Evolutionary conservation across 352 stramenopile genomes (phyloP).

Genomic region (Phytophthora vignae): DNA sequence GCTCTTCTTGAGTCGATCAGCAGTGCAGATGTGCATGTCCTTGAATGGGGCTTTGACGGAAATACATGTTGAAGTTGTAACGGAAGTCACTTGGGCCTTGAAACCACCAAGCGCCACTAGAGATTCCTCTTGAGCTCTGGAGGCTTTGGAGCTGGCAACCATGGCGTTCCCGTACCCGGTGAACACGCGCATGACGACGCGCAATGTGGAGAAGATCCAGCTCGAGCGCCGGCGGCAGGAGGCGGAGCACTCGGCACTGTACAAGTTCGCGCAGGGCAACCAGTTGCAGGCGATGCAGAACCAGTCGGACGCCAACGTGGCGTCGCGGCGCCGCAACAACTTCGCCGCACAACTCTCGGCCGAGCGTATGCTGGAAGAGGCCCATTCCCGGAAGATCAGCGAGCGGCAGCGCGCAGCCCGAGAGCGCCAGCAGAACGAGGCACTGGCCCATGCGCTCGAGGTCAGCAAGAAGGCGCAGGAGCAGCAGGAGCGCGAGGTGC

Average conservation of each 20-base stretch:
- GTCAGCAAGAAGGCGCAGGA: slow-evolving; percentile 65
- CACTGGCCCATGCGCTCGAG: slow-evolving; percentile 78
- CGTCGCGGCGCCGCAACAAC: slow-evolving; percentile 57
- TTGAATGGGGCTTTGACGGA: slow-evolving; percentile 6
- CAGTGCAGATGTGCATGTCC: not conserved
- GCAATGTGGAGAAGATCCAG: slow-evolving; percentile 72
- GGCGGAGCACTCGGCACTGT: slow-evolving; percentile 58
- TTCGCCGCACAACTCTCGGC: slow-evolving; percentile 69
- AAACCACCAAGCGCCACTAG: no score
- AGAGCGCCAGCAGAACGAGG: slow-evolving; percentile 77
- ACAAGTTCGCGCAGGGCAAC: slow-evolving; percentile 63
- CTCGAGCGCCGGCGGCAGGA: slow-evolving; percentile 67
- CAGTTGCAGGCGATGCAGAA: slow-evolving; percentile 68
- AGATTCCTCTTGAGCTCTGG: no score
- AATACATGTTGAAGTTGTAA: slow-evolving; percentile 15
- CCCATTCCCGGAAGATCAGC: slow-evolving; percentile 17
- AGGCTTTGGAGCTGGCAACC: not conserved
- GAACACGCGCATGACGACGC: slow-evolving; percentile 66
- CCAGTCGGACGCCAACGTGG: slow-evolving; percentile 71
- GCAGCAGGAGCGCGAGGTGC: slow-evolving; percentile 86
- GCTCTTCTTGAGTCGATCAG: not conserved
- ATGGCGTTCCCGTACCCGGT: slow-evolving; percentile 73
- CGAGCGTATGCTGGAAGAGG: slow-evolving; percentile 74
- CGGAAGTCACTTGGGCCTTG: no score
- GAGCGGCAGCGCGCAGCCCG: slow-evolving; percentile 40